Base-by-base conservation (phyloP, 441 rosid genomes). In the Manihot esculenta region DNA sequence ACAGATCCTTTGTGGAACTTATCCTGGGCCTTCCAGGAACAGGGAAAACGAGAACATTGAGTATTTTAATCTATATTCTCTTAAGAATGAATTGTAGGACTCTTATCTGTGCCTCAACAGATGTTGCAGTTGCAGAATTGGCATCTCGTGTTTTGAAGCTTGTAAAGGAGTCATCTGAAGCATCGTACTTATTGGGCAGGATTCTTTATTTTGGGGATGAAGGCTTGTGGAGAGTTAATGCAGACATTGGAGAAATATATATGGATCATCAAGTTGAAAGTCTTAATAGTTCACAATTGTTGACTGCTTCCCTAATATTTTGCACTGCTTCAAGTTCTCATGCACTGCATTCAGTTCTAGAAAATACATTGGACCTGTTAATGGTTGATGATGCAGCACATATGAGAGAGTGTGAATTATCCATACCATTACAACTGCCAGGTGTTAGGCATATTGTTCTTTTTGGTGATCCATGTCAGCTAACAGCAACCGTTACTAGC, bases 11-110 rank as follows among this genome's bases (percentile, higher is more conserved):
- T 63, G 80, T 86, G 30, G 78, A 86, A 27, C 83, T 88, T 44
- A 82, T 89, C 20, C 84, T 88, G 91, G 97, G 95, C 18, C 91
- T 88, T 2, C 91, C 93, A 0, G 95, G 97, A 9, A 89, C 95
- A 0, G 91, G 94, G 26, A 91, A 91, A 68, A 87, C 94, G 3
- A 87, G 83, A 77, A 85, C 85, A 2, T 74, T 86, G 0, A 75
- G 87, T 1, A 64, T 64, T 41, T 76, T 91, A 76, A 83, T 91
- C 20, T 72, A 53, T 48, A 30, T 44, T 23, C 84, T 91, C 69
- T 71, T 85, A 38, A 79, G 65, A 55, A 68, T 64, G 61, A 76
- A 71, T 35, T 78, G 72, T 51, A 83, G 83, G 76, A 79, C 86
- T 3, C 71, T 89, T 45, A 68, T 77, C 21, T 89, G 93, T 69